Percentiles rank a stretch among this genome's conserved stretches.
Evolutionary conservation across 768 basidiomycete genomes (phyloP).

Genomic region (Termitomyces sp.): DNA sequence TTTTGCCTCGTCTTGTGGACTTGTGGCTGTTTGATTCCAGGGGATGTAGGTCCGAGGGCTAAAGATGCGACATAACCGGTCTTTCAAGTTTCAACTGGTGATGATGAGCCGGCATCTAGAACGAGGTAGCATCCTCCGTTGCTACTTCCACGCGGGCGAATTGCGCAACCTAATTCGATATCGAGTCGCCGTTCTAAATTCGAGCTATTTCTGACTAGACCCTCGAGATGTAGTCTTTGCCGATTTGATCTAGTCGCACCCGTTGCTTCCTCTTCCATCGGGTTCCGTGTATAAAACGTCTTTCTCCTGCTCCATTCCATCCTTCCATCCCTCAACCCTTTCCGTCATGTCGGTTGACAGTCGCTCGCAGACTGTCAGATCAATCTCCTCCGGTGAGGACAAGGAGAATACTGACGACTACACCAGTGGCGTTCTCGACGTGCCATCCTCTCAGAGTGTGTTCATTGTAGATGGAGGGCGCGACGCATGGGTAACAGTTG

Average conservation of each 20-base stretch:
- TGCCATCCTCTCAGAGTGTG: neutral
- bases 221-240: neutral
- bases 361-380: conserved; percentile 3
- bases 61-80: neutral
- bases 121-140: neutral
- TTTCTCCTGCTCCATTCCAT: neutral
- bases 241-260: conserved; percentile 3
- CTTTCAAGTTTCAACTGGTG: neutral
- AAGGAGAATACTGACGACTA: neutral
- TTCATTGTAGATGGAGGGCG: conserved; percentile 29
- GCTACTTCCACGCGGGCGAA: conserved; percentile 8
- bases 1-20: neutral
- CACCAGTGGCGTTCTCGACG: neutral
- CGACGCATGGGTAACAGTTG: conserved; percentile 38
- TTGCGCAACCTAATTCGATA: conserved; percentile 1
- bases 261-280: conserved; percentile 5
- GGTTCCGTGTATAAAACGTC: conserved; percentile 3
- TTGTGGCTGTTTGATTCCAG: neutral
- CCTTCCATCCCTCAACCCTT: neutral
- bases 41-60: neutral
- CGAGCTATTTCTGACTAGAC: conserved; percentile 1
- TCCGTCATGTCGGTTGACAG: conserved; percentile 7
- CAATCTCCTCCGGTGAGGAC: neutral
- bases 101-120: neutral
- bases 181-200: conserved; percentile 1